A percentile compares a stretch with the other conserved stretches of the same genome.
Conservation (phyloP, 164 flowering plant genomes). For the Aristolochia fimbriata region DNA sequence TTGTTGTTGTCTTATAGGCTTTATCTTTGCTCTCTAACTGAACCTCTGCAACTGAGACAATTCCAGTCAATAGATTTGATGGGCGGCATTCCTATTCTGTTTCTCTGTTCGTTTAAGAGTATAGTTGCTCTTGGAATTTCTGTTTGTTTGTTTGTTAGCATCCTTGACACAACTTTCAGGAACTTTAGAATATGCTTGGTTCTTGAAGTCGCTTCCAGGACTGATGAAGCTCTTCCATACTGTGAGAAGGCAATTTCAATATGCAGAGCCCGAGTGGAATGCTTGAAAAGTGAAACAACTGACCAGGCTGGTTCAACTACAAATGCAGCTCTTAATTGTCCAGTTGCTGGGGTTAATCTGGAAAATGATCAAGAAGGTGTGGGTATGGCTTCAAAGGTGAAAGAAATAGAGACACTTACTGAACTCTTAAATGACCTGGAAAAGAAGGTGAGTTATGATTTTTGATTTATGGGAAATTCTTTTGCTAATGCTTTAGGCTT, state of each 20-base stretch:
- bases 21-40: too few relatives aligned
- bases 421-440: conserved; percentile 64
- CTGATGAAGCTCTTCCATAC: conserved; percentile 72
- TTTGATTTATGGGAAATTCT: not conserved
- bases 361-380: conserved; percentile 22
- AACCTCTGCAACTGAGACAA: not conserved
- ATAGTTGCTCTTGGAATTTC: not conserved
- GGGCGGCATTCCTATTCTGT: too few relatives aligned
- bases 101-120: not conserved
- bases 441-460: conserved; percentile 51
- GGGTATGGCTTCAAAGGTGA: conserved; percentile 35
- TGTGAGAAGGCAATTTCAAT: conserved; percentile 75
- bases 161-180: conserved; percentile 50
- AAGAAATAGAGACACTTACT: conserved; percentile 63
- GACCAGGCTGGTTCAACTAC: conserved; percentile 18
- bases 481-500: too few relatives aligned
- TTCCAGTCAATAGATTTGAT: not conserved
- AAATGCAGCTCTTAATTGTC: conserved; percentile 11
- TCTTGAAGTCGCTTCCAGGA: conserved; percentile 67
- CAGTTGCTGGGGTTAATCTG: conserved; percentile 16
- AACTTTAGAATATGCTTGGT: conserved; percentile 84
- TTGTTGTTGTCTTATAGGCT: too few relatives aligned
- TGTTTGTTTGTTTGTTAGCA: too few relatives aligned
- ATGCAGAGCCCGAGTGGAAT: conserved; percentile 51
- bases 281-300: conserved; percentile 34